phyloP scores from a whole-genome alignment of 2,329 filamentous ascomycete genomes.

The Diaporthe australafricana region DNA sequence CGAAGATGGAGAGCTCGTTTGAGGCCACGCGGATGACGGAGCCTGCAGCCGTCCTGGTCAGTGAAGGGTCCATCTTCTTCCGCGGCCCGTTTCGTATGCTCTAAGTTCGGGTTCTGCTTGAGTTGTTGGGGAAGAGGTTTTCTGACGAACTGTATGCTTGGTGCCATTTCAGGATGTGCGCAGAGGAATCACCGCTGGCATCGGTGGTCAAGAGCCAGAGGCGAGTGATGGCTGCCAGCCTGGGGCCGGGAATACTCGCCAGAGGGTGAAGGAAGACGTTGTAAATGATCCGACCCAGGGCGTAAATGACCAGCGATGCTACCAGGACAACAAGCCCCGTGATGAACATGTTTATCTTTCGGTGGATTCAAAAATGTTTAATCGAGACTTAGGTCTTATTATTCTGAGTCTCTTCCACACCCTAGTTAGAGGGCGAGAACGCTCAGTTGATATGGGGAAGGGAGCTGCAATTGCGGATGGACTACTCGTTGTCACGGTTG shows the following conservation, averaged over 20 bases:
- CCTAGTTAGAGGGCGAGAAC: neutral
- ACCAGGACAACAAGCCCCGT: neutral
- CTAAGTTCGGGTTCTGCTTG: neutral
- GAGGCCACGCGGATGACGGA: constrained; percentile 6
- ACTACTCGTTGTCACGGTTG: neutral
- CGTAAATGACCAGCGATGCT: neutral
- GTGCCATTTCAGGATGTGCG: neutral
- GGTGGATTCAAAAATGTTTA: neutral
- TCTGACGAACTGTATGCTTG: neutral
- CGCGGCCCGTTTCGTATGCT: neutral
- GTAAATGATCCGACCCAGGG: neutral
- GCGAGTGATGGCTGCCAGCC: constrained; percentile 1
- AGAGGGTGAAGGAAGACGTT: constrained; percentile 13
- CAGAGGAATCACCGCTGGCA: neutral
- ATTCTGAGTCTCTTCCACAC: neutral
- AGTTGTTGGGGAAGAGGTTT: neutral
- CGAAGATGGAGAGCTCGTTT: neutral
- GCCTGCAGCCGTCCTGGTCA: neutral
- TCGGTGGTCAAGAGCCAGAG: neutral
- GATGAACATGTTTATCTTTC: neutral
- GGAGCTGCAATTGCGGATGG: neutral
- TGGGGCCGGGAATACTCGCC: neutral
- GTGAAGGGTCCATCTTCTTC: neutral
- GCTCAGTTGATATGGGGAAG: neutral
- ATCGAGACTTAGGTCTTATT: neutral